These are phyloP conservation scores for Pinus albicaulis DNA, from an alignment of 75 land plant genomes.

Conservation along the genomic window DNA sequence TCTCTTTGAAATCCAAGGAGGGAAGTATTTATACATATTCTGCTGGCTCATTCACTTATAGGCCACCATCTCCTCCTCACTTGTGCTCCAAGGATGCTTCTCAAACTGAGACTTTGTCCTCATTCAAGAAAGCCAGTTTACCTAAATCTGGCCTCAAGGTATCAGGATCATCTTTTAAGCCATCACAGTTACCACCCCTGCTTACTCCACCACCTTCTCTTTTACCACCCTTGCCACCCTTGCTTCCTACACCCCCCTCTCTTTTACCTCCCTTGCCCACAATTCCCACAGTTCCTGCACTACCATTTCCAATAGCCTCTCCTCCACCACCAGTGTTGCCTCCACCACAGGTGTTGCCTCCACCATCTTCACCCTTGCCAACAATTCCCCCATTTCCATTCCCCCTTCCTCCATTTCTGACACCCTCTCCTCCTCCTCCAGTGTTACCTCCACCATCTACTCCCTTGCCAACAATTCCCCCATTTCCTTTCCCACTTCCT, in stretches of 20 bases:
- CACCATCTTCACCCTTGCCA: not conserved
- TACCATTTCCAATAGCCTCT: no score
- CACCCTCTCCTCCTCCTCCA: no score
- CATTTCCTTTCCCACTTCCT: not conserved
- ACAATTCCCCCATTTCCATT: not conserved
- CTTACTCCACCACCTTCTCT: conserved; percentile 19
- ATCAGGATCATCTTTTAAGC: not conserved
- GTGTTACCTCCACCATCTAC: not conserved
- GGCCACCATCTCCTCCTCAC: conserved; percentile 38
- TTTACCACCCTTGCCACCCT: not conserved
- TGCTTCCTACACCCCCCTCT: no score
- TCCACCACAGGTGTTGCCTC: not conserved
- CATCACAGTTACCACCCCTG: not conserved
- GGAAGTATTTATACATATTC: conserved; percentile 40
- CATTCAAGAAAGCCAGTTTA: no score
- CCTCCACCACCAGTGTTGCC: not conserved
- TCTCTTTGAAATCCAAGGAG: conserved; percentile 41
- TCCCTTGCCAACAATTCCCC: not conserved
- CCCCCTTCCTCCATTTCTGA: not conserved
- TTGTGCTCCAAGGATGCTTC: conserved; percentile 28
- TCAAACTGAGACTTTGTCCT: no score
- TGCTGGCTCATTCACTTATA: conserved; percentile 55
- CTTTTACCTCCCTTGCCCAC: no score
- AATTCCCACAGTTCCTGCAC: no score
- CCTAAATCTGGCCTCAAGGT: not conserved